These are phyloP conservation scores for Linderniella brevidens DNA, from an alignment of 257 asterid species.

Conservation along the genomic window DNA sequence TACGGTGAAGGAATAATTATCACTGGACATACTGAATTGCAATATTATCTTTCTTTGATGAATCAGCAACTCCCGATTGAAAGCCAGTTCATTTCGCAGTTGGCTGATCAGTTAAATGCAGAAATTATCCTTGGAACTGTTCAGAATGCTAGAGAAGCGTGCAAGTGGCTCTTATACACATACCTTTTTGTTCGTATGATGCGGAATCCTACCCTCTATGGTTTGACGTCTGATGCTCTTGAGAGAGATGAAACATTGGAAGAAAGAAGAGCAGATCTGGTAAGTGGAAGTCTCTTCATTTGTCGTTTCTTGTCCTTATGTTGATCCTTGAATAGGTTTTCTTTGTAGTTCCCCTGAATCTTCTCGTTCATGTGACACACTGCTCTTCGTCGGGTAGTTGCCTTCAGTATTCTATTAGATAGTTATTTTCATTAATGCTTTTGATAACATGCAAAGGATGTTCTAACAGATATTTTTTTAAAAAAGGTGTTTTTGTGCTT, in stretches of 20 bases:
- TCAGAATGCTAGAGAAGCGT: constrained; percentile 51
- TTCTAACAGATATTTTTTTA: too few relatives aligned
- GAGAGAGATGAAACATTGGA: constrained; percentile 26
- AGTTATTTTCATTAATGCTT: too few relatives aligned
- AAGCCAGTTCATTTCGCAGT: constrained; percentile 41
- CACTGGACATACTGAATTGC: constrained; percentile 46
- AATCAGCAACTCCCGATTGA: constrained; percentile 59
- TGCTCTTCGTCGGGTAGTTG: too few relatives aligned
- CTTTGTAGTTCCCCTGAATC: too few relatives aligned
- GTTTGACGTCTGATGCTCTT: constrained; percentile 28
- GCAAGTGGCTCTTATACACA: constrained; percentile 44
- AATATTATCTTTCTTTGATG: constrained; percentile 39
- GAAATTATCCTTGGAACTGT: constrained; percentile 54
- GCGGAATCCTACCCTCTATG: constrained; percentile 47
- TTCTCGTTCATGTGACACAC: too few relatives aligned
- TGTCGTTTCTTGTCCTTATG: neutral
- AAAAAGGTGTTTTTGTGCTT: too few relatives aligned
- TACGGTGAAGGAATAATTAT: constrained; percentile 49
- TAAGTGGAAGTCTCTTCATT: constrained; percentile 5
- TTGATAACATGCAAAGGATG: too few relatives aligned
- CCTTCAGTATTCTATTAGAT: too few relatives aligned
- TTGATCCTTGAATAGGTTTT: too few relatives aligned
- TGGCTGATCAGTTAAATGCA: constrained; percentile 55
- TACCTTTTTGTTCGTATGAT: constrained; percentile 41
- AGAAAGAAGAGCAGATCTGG: constrained; percentile 52